phyloP scores from a whole-genome alignment of 345 rosid species.

The Schrenkiella parvula region DNA sequence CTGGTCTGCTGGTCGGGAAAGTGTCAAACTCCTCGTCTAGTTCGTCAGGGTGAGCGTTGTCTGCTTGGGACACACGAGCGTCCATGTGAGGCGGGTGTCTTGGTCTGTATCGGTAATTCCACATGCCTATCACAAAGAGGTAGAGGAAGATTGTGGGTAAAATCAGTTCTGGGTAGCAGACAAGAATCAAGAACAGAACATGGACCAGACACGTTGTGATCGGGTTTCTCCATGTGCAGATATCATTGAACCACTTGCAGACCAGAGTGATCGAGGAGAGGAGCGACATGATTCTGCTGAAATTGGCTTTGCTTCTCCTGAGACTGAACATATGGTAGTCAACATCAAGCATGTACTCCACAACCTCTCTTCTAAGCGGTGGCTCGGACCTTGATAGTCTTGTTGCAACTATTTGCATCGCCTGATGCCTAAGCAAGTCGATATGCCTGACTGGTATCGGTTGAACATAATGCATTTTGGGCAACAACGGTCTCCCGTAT shows the following conservation, averaged over 20 bases:
- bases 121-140: constrained; percentile 84
- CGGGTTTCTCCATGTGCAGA: constrained; percentile 89
- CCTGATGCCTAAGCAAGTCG: constrained; percentile 79
- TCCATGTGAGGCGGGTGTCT: constrained; percentile 95
- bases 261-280: constrained; percentile 59
- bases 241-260: constrained; percentile 72
- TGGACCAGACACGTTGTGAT: constrained; percentile 75
- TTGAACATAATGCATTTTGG: constrained; percentile 86
- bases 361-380: constrained; percentile 74
- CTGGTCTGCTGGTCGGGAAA: constrained; percentile 55
- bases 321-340: constrained; percentile 90
- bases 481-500: constrained; percentile 85
- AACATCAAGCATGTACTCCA: constrained; percentile 94
- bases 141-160: constrained; percentile 86
- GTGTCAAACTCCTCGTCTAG: constrained; percentile 93
- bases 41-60: constrained; percentile 66
- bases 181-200: constrained; percentile 73
- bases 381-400: constrained; percentile 88
- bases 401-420: constrained; percentile 75
- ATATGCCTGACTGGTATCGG: constrained; percentile 75
- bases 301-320: constrained; percentile 94
- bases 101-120: constrained; percentile 86
- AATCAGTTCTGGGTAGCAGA: constrained; percentile 84
- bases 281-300: constrained; percentile 72
- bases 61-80: constrained; percentile 75